Evolutionary conservation across 257 asterid species (phyloP).

Genomic region (Solanum stenotomum): DNA sequence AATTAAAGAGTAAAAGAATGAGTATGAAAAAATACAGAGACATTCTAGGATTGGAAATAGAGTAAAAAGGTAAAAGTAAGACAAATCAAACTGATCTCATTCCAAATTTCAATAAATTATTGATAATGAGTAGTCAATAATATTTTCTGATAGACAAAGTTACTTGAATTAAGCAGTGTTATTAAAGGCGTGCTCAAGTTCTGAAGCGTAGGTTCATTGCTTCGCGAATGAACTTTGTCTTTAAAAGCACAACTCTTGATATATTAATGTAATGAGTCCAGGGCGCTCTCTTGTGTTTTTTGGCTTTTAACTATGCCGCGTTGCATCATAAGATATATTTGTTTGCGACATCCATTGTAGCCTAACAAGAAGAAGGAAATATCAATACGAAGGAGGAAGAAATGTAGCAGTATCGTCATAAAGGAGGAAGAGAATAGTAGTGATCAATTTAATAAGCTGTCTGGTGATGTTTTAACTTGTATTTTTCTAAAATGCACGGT

Average conservation of each 20-base stretch:
- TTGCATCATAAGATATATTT: neutral
- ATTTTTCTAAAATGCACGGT: neutral
- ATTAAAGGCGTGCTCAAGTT: neutral
- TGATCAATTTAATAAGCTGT: neutral
- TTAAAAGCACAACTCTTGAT: neutral
- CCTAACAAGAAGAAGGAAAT: neutral
- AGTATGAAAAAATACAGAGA: neutral
- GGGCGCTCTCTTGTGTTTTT: neutral
- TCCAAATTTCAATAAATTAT: neutral
- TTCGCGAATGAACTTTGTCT: neutral
- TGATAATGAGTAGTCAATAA: neutral
- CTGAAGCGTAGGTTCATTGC: accelerated
- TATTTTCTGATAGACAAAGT: neutral
- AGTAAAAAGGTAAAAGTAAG: neutral
- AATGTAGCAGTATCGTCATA: neutral
- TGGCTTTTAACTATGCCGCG: neutral
- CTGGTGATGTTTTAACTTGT: neutral
- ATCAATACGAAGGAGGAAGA: neutral
- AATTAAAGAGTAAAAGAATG: neutral
- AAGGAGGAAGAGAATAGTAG: neutral
- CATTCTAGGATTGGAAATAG: neutral
- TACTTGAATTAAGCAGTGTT: neutral
- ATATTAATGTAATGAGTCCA: neutral
- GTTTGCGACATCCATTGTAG: neutral
- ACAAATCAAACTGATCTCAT: neutral